Evolutionary conservation across 2,329 filamentous ascomycete species (phyloP), one percentile per base, ranked within the genome.

Genomic region (Pochonia chlamydosporia): DNA sequence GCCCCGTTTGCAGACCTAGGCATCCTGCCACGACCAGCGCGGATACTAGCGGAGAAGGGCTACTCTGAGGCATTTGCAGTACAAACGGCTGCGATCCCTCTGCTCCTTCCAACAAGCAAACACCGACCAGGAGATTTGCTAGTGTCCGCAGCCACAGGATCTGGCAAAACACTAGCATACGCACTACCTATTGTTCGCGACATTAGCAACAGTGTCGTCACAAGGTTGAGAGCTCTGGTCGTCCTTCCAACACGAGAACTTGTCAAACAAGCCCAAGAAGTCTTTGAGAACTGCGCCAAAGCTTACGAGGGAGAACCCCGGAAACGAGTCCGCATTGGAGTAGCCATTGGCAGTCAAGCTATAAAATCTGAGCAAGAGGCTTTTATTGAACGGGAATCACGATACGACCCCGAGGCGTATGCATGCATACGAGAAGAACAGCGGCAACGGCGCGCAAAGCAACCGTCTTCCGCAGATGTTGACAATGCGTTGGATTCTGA

Each of bases 161-260:
- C 93, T 1, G 93, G 93, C 48, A 99, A 99, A 63, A 99, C 93
- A 0, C 67, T 99, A 14, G 87, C 92, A 0, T 99, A 99, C 59
- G 81, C 92, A 1, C 71, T 99, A 3, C 93, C 93, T 0, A 82
- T 99, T 49, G 78, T 95, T 4, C 81, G 89, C 40, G 83, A 85
- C 43, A 71, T 99, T 42, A 84, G 85, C 54, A 73, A 78, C 26
- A 76, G 78, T 13, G 69, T 70, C 20, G 75, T 82, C 10, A 87
- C 85, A 1, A 79, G 79, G 47, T 69, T 99, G 8, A 79, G 87
- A 33, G 91, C 85, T 1, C 66, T 99, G 1, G 81, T 99, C 40
- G 84, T 99, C 1, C 82, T 99, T 10, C 93, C 93, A 0, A 99
- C 92, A 0, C 76, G 92, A 64, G 91, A 96, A 60, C 75, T 96